Conservation (phyloP, 75 land plant species). For the Selaginella tamariscina region DNA sequence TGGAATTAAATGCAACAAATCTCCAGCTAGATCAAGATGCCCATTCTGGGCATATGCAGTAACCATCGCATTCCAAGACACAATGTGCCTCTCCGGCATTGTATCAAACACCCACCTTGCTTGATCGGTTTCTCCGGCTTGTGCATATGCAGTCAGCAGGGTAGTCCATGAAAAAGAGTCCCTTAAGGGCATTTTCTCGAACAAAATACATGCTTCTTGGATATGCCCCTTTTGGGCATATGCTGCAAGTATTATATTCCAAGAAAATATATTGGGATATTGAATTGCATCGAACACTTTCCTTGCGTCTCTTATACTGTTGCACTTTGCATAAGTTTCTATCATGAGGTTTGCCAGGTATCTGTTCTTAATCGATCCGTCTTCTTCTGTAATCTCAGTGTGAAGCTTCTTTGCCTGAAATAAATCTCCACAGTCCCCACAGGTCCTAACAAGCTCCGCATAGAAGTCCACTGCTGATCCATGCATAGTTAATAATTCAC, state of each 20-base stretch:
- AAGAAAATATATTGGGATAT: not conserved
- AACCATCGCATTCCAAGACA: conserved; percentile 12
- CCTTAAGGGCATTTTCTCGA: conserved; percentile 6
- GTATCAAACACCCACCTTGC: not conserved
- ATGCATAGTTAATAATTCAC: too few relatives aligned
- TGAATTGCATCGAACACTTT: not conserved
- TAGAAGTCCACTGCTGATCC: too few relatives aligned
- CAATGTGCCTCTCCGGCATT: conserved; percentile 4
- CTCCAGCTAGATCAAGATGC: not conserved
- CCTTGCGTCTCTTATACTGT: not conserved
- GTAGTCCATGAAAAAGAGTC: conserved; percentile 2
- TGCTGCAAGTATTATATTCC: conserved; percentile 9
- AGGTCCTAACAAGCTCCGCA: not conserved
- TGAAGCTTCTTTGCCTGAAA: not conserved
- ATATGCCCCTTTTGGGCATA: not conserved
- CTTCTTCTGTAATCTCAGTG: not conserved
- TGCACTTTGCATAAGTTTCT: not conserved
- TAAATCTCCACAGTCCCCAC: not conserved
- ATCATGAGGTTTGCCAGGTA: not conserved
- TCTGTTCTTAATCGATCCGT: not conserved
- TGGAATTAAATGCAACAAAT: not conserved
- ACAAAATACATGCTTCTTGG: not conserved
- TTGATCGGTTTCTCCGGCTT: not conserved
- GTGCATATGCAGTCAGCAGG: not conserved
- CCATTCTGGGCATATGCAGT: conserved; percentile 2